Evolutionary conservation across 805 yeast genomes (phyloP), one percentile per base, ranked within the genome.

Genomic region (Tetrapisispora namnaoensis): DNA sequence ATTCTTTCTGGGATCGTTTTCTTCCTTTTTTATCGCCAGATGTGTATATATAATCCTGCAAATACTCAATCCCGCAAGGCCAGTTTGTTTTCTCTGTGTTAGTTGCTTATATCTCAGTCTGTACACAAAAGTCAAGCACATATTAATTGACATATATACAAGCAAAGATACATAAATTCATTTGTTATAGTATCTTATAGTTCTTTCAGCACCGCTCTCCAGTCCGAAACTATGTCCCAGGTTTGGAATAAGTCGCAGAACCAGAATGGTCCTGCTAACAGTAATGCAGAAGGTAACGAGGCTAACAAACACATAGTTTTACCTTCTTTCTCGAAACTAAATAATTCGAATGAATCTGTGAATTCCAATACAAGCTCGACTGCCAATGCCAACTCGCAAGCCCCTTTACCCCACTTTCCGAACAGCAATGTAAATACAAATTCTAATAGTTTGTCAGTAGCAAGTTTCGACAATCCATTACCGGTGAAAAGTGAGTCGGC

Each of bases 401-500:
- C 14, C 4, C 21, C 37, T 32, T 61, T 49, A 46, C 59, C 42
- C 16, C 56, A 56, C 17, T 46, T 42, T 35, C 49, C 37, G 51
- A 53, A 44, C 47, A 49, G 42, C 52, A 50, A 35, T 50, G 27
- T 21, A 14, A 43, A n/a, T n/a, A n/a, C 34, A 5, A 40, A 11
- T 18, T 42, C 36, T 11, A 42, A 37, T 28, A 11, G 38, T 21
- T 51, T 46, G 41, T 61, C 66, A 2, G 56, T 62, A 16, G 63
- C 65, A 13, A 62, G 61, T 50, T 58, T 61, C 22, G 64, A 60
- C 51, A 62, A 62, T 42, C 68, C 65, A 16, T 38, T 61, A 35
- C 66, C 53, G 14, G 45, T 27, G 44, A 46, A 44, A 55, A 49
- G 35, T 59, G 51, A 42, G 46, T 13, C 34, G 30, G 34, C 34